Evolutionary conservation across 1,139 yeast species (phyloP).

Genomic region (Pichia sp.): DNA sequence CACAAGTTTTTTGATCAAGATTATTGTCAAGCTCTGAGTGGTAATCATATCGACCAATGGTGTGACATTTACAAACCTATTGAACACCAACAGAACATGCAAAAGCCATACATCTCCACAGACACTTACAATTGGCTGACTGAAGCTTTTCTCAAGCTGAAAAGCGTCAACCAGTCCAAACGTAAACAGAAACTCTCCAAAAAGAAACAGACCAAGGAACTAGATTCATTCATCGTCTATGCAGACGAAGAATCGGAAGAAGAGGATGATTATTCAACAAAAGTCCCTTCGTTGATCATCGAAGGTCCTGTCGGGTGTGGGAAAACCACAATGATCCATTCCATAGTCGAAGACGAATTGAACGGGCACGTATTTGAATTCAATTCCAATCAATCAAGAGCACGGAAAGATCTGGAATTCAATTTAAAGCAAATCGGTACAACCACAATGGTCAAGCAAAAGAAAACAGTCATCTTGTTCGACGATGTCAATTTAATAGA

Average conservation of each 20-base stretch:
- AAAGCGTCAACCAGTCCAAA: conserved; percentile 34
- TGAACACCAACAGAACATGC: conserved; percentile 25
- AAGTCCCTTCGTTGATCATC: conserved; percentile 63
- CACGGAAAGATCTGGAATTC: conserved; percentile 66
- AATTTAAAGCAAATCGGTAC: conserved; percentile 79
- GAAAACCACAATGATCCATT: conserved; percentile 72
- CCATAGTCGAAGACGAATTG: conserved; percentile 57
- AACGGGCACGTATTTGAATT: conserved; percentile 81
- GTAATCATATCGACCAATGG: conserved; percentile 26
- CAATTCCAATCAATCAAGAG: conserved; percentile 69
- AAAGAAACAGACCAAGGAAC: conserved; percentile 27
- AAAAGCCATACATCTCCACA: conserved; percentile 20
- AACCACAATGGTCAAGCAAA: conserved; percentile 61
- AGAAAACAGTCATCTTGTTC: conserved; percentile 52
- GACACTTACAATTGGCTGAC: conserved; percentile 47
- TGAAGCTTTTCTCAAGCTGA: conserved; percentile 46
- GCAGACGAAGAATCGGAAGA: conserved; percentile 27
- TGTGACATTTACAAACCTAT: conserved; percentile 31
- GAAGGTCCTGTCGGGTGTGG: conserved; percentile 78
- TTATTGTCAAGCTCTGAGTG: conserved; percentile 1
- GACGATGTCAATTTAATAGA: conserved; percentile 87
- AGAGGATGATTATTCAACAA: conserved; percentile 30
- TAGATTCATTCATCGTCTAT: conserved; percentile 48
- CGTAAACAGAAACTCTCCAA: conserved; percentile 35
- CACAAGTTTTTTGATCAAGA: conserved; percentile 16